Evolutionary conservation across 805 yeast species (phyloP).

Genomic region (Candida chauliodis): DNA sequence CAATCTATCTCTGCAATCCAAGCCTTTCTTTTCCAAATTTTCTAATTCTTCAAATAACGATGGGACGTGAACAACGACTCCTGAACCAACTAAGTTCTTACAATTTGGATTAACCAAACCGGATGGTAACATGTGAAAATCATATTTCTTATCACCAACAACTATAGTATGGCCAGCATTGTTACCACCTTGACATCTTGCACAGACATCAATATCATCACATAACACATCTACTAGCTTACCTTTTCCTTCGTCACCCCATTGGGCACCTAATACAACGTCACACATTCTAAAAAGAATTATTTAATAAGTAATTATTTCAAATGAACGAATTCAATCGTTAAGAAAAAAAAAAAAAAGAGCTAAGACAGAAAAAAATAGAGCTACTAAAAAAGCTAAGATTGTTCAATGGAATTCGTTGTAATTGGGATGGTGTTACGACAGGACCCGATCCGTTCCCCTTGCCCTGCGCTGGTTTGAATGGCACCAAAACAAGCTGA

Average conservation of each 20-base stretch:
- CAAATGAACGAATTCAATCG: conserved; percentile 17
- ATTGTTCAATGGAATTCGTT: too few species aligned
- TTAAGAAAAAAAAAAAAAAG: conserved; percentile 11
- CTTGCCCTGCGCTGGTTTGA: too few species aligned
- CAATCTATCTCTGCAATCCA: conserved; percentile 69
- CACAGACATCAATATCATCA: conserved; percentile 93
- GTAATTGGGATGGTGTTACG: too few species aligned
- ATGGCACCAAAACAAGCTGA: too few species aligned
- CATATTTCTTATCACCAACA: conserved; percentile 82
- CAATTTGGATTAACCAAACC: conserved; percentile 96
- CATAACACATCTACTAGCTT: conserved; percentile 93
- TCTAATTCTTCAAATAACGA: conserved; percentile 86
- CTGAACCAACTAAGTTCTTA: conserved; percentile 85
- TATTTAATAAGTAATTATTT: conserved; percentile 1
- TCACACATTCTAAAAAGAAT: conserved; percentile 54
- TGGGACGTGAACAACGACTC: conserved; percentile 94
- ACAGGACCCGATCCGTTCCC: too few species aligned
- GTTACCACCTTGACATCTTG: conserved; percentile 98
- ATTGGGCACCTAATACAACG: conserved; percentile 96
- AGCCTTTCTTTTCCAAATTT: conserved; percentile 77
- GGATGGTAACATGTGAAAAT: conserved; percentile 98
- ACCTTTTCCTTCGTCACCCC: conserved; percentile 99
- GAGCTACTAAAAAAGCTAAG: too few species aligned
- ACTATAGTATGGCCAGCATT: conserved; percentile 99
- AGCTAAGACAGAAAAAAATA: background rate